Base-by-base conservation (phyloP, 495 filamentous ascomycete species). In the Podospora anserina region DNA sequence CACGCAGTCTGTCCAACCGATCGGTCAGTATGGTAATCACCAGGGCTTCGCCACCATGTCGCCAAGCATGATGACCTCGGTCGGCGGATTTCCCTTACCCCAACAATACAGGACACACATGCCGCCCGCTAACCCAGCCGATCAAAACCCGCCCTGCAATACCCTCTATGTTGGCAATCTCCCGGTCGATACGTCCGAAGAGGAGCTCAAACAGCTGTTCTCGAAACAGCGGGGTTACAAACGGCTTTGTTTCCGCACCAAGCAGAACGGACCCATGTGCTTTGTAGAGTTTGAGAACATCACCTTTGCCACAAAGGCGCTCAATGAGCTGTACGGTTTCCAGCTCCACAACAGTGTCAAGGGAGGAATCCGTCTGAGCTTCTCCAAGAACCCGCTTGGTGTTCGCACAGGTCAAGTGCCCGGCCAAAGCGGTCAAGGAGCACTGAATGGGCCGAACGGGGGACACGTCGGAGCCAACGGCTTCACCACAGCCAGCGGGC, bases 241-340 rank as follows among this genome's bases (percentile, higher is more conserved):
- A 81, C 86, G 95, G 53, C 88, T 99, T 4, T 97, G 93, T 74
- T 97, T 97, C 82, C 88, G 96, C n/a, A 97, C 94, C 63, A 99
- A 99, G 80, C 91, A 94, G 70, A 97, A 98, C 74, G 96, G 96
- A 0, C 95, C 96, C 15, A 98, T 98, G 96, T 98, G 95, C 74
- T 98, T 98, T 74, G 95, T 99, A 55, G 96, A 99, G 78, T 99
- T 98, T 75, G 95, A 98, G 72, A 94, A 99, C 75, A 88, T 97
- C 56, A 90, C 90, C 26, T 95, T 93, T 75, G 95, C 95, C 7
- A 97, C 95, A 66, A 96, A 96, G 76, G 90, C 94, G 0, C 84
- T 98, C 9, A 91, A 94, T 71, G 93, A 97, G 66, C 84, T 98
- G 19, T 98, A 98, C 71, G 95, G 95, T 0, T 88, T 91, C 65